Evolutionary conservation across 176 grass and related monocot species (phyloP), one percentile per base, ranked within the genome.

Genomic region (Musa itinerans): DNA sequence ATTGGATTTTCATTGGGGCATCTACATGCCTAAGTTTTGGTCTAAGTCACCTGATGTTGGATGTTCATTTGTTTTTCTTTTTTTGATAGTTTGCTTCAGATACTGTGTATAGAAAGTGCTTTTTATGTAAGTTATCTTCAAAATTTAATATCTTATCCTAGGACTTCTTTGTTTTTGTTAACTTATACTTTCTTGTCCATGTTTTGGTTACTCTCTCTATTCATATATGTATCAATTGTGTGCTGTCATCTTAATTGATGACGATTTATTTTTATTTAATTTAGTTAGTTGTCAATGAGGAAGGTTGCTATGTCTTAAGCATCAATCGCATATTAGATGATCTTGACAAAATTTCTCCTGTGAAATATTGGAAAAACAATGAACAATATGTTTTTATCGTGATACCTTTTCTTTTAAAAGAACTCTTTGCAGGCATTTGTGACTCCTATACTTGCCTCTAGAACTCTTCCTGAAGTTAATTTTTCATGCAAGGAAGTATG

Each of bases 401-500:
- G 20, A 27, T 57, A 25, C 19, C 71, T 29, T 56, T 74, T 69
- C 17, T 26, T 26, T 26, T 26, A 26, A 26, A 56, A 65, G 55
- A 53, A 53, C 50, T 69, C 27, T 20, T 69, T 67, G 48, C 63
- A 79, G 62, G 10, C 15, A 48, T 16, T 22, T 14, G 20, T 50
- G 50, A 53, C 78, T 73, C 23, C 68, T 63, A 19, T 48, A 2
- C 11, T 52, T 14, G 20, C 58, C 57, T 24, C 9, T 7, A 24
- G 9, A 77, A 20, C 57, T 64, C 29, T 62, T 22, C 27, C 13
- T 63, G 61, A 50, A 56, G 69, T 78, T 51, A 83, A 58, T 66
- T 63, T 63, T 51, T 87, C 78, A 78, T 81, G 59, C 84, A 74
- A 86, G 68, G 82, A 99, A 94, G 68, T 86, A 99, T 84, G 95